Evolutionary conservation across 2,329 filamentous ascomycete genomes (phyloP).

Genomic region (Fusarium oxysporum): DNA sequence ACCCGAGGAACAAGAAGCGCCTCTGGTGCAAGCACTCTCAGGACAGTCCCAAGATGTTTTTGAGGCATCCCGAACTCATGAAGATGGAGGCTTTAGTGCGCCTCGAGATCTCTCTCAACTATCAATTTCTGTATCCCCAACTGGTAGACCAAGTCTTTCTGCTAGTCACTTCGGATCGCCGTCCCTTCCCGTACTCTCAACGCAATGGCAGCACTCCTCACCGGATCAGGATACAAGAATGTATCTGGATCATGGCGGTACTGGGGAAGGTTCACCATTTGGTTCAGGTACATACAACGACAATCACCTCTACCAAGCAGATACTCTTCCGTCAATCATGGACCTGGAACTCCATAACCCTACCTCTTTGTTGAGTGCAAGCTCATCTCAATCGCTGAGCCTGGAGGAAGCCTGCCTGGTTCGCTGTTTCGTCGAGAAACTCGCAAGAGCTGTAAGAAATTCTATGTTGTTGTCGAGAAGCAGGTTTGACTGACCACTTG

Average conservation of each 20-base stretch:
- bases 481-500: no score
- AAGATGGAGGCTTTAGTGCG: accelerated
- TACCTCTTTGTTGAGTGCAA: accelerated
- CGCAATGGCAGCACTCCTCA: background rate
- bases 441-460: background rate
- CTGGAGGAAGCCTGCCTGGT: background rate
- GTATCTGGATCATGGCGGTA: background rate
- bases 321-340: background rate
- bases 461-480: no score
- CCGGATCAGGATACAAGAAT: accelerated
- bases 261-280: no score
- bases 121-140: background rate
- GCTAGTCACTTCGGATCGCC: accelerated
- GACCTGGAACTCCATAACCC: background rate
- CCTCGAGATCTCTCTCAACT: accelerated
- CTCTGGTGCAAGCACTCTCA: accelerated
- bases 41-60: accelerated
- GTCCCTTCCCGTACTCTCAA: accelerated
- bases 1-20: accelerated
- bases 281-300: no score
- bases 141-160: accelerated
- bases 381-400: background rate
- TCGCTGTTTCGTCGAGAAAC: background rate
- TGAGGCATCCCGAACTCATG: accelerated
- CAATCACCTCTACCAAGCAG: background rate